Conservation (phyloP, 495 filamentous ascomycete genomes). For the Tuber brumale region DNA sequence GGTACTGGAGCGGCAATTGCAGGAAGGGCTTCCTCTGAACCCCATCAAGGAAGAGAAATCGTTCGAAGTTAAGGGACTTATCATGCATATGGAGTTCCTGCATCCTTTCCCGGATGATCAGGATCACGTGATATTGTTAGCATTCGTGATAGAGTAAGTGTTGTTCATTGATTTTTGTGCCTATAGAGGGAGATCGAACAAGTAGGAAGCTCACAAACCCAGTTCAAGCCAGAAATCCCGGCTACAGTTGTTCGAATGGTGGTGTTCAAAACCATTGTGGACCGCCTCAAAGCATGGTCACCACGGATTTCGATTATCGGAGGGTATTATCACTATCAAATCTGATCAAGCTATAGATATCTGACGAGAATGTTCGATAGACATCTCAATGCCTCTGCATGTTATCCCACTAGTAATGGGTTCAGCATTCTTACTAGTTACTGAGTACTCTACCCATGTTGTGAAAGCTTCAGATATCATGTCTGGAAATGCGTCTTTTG, state of each 20-base stretch:
- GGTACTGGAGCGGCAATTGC: conserved; percentile 46
- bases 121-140: conserved; percentile 65
- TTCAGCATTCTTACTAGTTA: conserved; percentile 40
- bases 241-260: conserved; percentile 71
- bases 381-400: conserved; percentile 40
- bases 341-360: conserved; percentile 1
- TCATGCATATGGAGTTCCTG: conserved; percentile 83
- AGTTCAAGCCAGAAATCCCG: conserved; percentile 51
- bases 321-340: conserved; percentile 23
- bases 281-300: conserved; percentile 34
- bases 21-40: conserved; percentile 40
- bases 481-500: conserved; percentile 34
- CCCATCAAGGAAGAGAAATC: conserved; percentile 51
- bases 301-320: conserved; percentile 35
- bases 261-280: conserved; percentile 32
- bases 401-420: conserved; percentile 40
- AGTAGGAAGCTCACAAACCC: not conserved
- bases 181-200: not conserved
- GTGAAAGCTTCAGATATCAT: conserved; percentile 39
- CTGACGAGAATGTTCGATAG: conserved; percentile 17
- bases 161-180: not conserved
- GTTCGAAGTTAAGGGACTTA: conserved; percentile 60
- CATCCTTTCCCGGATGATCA: conserved; percentile 59
- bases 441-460: conserved; percentile 39
- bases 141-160: conserved; percentile 55